Conservation (phyloP, 2,329 filamentous ascomycete species). For the Fusarium veterinarium region DNA sequence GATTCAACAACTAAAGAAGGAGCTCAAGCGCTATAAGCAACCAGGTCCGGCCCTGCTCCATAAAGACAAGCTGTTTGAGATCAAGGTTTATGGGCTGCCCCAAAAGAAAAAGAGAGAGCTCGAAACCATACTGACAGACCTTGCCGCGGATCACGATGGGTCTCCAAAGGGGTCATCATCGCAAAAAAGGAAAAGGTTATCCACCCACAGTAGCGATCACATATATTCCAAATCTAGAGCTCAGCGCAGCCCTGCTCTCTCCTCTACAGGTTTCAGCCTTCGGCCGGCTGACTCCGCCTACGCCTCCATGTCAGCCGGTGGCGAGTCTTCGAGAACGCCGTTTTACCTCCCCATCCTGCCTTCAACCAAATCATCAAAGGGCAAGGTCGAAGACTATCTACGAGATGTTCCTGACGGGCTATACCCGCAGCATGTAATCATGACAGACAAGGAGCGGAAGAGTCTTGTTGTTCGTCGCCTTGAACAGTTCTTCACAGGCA, state of each 20-base stretch:
- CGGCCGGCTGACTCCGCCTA: slow-evolving; percentile 71
- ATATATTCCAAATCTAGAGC: slow-evolving; percentile 57
- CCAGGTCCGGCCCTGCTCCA: slow-evolving; percentile 73
- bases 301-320: slow-evolving; percentile 71
- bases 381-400: slow-evolving; percentile 72
- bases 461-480: slow-evolving; percentile 79
- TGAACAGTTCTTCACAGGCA: slow-evolving; percentile 86
- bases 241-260: slow-evolving; percentile 56
- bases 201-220: slow-evolving; percentile 52
- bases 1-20: slow-evolving; percentile 81
- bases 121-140: slow-evolving; percentile 77
- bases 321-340: slow-evolving; percentile 53
- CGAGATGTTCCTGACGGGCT: slow-evolving; percentile 78
- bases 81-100: slow-evolving; percentile 80
- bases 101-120: slow-evolving; percentile 80
- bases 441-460: slow-evolving; percentile 82
- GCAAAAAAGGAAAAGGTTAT: slow-evolving; percentile 52
- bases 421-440: slow-evolving; percentile 68
- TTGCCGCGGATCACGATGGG: slow-evolving; percentile 71
- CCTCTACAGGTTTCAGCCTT: slow-evolving; percentile 64
- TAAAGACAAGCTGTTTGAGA: slow-evolving; percentile 83
- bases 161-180: slow-evolving; percentile 57
- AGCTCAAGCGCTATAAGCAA: slow-evolving; percentile 77
- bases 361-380: slow-evolving; percentile 58
- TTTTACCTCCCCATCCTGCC: slow-evolving; percentile 51